Evolutionary conservation across 768 basidiomycete genomes (phyloP), one percentile per base, ranked within the genome.

Genomic region (Sporobolomyces pararoseus): DNA sequence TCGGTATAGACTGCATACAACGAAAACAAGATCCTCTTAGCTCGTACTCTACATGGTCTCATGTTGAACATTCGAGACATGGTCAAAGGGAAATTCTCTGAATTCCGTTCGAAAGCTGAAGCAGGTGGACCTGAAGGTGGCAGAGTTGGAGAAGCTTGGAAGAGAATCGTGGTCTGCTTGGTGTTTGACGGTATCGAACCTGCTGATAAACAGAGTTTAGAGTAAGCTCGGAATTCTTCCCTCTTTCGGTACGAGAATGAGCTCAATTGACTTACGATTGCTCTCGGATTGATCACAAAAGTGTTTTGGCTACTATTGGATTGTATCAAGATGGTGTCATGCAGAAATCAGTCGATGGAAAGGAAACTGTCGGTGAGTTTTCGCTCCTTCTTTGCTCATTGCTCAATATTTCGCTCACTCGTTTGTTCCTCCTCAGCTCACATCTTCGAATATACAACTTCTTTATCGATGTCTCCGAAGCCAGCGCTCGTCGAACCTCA

Each of bases 11-110:
- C 72, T 9, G 68, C 88, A 5, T 92, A 91, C 82, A 91, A 92
- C 72, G 91, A 93, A 79, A 90, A 92, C 84, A 92, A 91, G 82
- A 87, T 86, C 9, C 85, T 91, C n/a, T 90, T 91, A 77, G 86
- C 90, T 12, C 78, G 82, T 4, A 97, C 95, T 0, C 83, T 98
- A 47, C 95, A 97, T 77, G 90, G 90, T 72, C 88, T 97, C 76
- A 97, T 97, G 94, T 80, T 95, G 71, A 98, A 99, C 80, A 95
- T 98, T 70, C 89, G 94, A 73, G 82, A 98, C 76, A 97, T 97
- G 74, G 94, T 92, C 85, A 92, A 89, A 81, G 93, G 91, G 49
- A 94, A 94, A 79, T 89, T 89, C 77, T 91, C 89, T 71, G 92
- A 92, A 79, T 95, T 89, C 81, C 92, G 92, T 90, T 84, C 88